Conservation (phyloP, 108 stramenopile species). For the Aurantiochytrium sp. region DNA sequence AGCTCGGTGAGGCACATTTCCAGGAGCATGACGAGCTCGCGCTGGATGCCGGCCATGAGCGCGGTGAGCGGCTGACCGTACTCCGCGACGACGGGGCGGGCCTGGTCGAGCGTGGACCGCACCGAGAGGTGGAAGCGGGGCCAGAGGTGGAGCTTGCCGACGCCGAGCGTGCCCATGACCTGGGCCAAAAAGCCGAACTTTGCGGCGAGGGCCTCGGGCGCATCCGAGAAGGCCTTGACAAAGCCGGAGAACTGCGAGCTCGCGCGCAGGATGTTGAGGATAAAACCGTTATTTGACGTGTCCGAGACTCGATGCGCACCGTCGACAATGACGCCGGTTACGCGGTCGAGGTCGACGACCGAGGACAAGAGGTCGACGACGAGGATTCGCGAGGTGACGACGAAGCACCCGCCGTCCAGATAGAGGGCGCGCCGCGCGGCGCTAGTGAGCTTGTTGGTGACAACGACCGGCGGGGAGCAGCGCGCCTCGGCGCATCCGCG, state of each 20-base stretch:
- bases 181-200: conserved; percentile 87
- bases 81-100: conserved; percentile 75
- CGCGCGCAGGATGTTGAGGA: conserved; percentile 77
- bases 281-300: conserved; percentile 91
- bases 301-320: conserved; percentile 83
- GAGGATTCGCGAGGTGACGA: conserved; percentile 87
- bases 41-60: conserved; percentile 78
- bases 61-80: conserved; percentile 75
- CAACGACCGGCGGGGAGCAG: not conserved
- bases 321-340: conserved; percentile 83
- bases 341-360: conserved; percentile 58
- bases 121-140: conserved; percentile 84
- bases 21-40: conserved; percentile 73
- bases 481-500: not conserved
- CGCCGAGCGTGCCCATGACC: conserved; percentile 71
- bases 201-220: conserved; percentile 69
- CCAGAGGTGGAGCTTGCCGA: conserved; percentile 80
- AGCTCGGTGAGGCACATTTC: conserved; percentile 82
- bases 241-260: conserved; percentile 72
- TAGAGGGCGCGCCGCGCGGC: conserved; percentile 53
- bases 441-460: conserved; percentile 41
- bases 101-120: conserved; percentile 66
- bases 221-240: conserved; percentile 87
- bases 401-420: conserved; percentile 61
- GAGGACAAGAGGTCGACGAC: conserved; percentile 88